A percentile compares a stretch with the other conserved stretches of the same genome.
Conservation (phyloP, 805 yeast species). For the Hanseniaspora nectarophila region DNA sequence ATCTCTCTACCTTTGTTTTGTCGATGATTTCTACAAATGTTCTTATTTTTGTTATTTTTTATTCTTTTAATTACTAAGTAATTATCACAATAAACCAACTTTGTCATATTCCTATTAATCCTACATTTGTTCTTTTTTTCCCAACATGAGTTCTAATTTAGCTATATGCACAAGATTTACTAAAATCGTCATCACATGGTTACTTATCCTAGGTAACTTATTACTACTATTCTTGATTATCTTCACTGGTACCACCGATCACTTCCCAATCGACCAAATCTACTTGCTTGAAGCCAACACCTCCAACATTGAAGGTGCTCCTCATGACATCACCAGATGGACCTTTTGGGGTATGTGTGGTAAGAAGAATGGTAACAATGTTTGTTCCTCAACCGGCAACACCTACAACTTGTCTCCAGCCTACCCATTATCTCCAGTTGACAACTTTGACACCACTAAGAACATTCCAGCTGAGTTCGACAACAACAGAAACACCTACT, state of each 20-base stretch:
- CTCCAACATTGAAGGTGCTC: slow-evolving; percentile 38
- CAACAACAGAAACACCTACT: slow-evolving; percentile 44
- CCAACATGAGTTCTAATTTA: neutral
- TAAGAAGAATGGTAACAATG: slow-evolving; percentile 19
- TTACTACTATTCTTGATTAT: slow-evolving; percentile 45
- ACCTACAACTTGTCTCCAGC: slow-evolving; percentile 47
- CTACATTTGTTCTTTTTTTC: too few relatives aligned
- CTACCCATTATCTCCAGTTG: slow-evolving; percentile 60
- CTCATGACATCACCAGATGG: slow-evolving; percentile 48
- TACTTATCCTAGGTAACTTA: slow-evolving; percentile 33
- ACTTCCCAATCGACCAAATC: slow-evolving; percentile 50
- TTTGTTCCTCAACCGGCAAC: slow-evolving; percentile 20
- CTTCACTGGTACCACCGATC: slow-evolving; percentile 49
- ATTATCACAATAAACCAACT: too few relatives aligned
- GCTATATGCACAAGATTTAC: neutral
- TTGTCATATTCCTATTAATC: too few relatives aligned
- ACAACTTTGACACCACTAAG: slow-evolving; percentile 48
- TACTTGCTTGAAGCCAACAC: slow-evolving; percentile 68
- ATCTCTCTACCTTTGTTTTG: too few relatives aligned
- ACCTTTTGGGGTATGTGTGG: slow-evolving; percentile 72
- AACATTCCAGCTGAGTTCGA: slow-evolving; percentile 45
- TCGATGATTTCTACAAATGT: too few relatives aligned
- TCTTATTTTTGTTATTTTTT: too few relatives aligned
- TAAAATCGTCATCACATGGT: slow-evolving; percentile 19
- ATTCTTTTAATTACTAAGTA: too few relatives aligned